Evolutionary conservation across 2,329 filamentous ascomycete genomes (phyloP).

Genomic region (Phaeosphaeria sp.): DNA sequence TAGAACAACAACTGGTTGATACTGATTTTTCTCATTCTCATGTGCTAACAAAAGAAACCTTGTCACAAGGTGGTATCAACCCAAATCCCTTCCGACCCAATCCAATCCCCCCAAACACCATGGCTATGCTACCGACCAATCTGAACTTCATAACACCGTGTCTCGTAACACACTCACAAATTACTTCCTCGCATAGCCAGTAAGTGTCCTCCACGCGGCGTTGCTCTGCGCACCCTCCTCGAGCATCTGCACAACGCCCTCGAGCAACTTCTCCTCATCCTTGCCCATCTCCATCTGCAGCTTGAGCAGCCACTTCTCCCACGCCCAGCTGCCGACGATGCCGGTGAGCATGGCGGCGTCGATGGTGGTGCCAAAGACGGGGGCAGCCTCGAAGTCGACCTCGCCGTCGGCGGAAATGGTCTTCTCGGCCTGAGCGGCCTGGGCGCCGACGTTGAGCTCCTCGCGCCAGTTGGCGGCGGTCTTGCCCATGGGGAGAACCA

Average conservation of each 20-base stretch:
- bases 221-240: slow-evolving; percentile 66
- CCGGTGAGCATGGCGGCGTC: slow-evolving; percentile 79
- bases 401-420: slow-evolving; percentile 46
- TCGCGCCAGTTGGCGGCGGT: slow-evolving; percentile 48
- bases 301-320: slow-evolving; percentile 95
- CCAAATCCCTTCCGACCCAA: slow-evolving; percentile 12
- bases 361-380: slow-evolving; percentile 59
- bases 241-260: slow-evolving; percentile 64
- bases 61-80: slow-evolving; percentile 39
- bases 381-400: slow-evolving; percentile 34
- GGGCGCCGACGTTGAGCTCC: slow-evolving; percentile 43
- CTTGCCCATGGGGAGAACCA: slow-evolving; percentile 82
- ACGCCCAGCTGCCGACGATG: slow-evolving; percentile 84
- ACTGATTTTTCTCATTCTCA: slow-evolving; percentile 20
- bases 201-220: slow-evolving; percentile 66
- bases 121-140: background rate
- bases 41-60: slow-evolving; percentile 31
- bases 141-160: slow-evolving; percentile 7
- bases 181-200: slow-evolving; percentile 56
- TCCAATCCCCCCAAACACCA: slow-evolving; percentile 1
- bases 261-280: slow-evolving; percentile 59
- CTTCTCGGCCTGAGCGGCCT: slow-evolving; percentile 40
- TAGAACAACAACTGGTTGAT: slow-evolving; percentile 12
- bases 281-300: slow-evolving; percentile 86
- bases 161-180: slow-evolving; percentile 17